These are phyloP conservation scores for Thuidium tamariscinum DNA, from an alignment of 225 moss, liverwort and hornwort species.

Conservation along the genomic window DNA sequence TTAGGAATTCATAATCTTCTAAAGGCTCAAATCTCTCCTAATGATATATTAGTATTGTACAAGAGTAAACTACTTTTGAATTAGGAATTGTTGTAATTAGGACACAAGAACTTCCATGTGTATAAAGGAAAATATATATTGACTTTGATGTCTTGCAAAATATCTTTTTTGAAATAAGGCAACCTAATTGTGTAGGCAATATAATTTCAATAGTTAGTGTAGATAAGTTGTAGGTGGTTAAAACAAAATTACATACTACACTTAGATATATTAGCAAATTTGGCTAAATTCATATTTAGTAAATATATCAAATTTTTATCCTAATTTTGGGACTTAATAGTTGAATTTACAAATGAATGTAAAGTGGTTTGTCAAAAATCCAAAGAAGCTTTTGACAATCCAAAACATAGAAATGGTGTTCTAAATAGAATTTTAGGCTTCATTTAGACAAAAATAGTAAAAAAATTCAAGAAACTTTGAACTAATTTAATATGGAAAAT, in stretches of 20 bases:
- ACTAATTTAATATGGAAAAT: fast-evolving
- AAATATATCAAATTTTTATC: too few species aligned
- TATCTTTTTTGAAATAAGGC: fast-evolving
- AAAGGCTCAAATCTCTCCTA: too few species aligned
- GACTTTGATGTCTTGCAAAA: neutral
- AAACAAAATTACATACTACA: neutral
- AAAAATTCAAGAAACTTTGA: neutral
- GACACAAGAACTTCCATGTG: neutral
- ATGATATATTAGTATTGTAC: neutral
- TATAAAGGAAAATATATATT: neutral
- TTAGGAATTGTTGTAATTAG: neutral
- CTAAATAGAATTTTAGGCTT: fast-evolving
- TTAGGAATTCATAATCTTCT: too few species aligned
- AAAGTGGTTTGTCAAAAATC: neutral
- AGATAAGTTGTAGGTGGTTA: neutral
- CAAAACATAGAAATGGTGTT: fast-evolving
- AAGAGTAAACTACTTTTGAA: neutral
- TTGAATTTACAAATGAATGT: neutral
- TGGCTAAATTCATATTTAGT: fast-evolving
- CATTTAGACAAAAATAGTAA: neutral
- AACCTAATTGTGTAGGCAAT: neutral
- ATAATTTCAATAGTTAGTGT: neutral
- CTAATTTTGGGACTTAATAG: fast-evolving
- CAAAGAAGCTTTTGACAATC: too few species aligned
- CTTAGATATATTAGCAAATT: fast-evolving